These are phyloP conservation scores for Rubus parviflorus DNA, from an alignment of 306 rosid species.

Conservation along the genomic window DNA sequence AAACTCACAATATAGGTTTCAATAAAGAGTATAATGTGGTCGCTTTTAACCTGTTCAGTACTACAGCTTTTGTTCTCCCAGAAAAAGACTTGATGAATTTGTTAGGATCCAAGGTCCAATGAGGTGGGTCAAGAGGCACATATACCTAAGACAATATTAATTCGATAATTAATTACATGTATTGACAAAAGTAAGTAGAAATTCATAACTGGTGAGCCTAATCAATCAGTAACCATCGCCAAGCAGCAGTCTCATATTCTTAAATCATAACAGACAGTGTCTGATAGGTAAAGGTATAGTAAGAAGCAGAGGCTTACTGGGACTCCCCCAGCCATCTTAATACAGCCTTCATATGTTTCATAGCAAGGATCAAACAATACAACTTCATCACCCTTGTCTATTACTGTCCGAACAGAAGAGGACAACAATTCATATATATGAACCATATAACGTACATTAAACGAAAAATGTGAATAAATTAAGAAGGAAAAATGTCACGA, in stretches of 20 bases:
- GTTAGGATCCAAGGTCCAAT: slow-evolving; percentile 66
- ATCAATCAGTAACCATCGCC: not conserved
- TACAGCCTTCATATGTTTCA: slow-evolving; percentile 62
- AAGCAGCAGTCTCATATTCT: not conserved
- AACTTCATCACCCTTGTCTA: slow-evolving; percentile 80
- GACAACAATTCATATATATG: not conserved
- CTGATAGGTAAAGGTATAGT: not conserved
- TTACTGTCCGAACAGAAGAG: slow-evolving; percentile 50
- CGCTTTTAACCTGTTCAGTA: slow-evolving; percentile 70
- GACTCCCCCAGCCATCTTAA: slow-evolving; percentile 72
- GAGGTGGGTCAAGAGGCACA: slow-evolving; percentile 78
- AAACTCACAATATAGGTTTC: not conserved
- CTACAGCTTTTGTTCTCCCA: slow-evolving; percentile 69
- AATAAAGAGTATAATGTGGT: not conserved
- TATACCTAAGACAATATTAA: slow-evolving; percentile 43
- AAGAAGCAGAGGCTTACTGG: slow-evolving; percentile 49
- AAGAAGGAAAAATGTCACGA: not conserved
- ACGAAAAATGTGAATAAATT: not conserved
- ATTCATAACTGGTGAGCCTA: not conserved
- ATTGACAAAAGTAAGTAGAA: slow-evolving; percentile 20
- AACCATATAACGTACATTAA: not conserved
- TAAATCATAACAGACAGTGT: not conserved
- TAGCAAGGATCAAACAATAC: slow-evolving; percentile 66
- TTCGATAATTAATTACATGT: not conserved
- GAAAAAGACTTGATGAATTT: slow-evolving; percentile 57